phyloP scores from a whole-genome alignment of 176 grass and related monocot genomes.

The Metroxylon sagu region DNA sequence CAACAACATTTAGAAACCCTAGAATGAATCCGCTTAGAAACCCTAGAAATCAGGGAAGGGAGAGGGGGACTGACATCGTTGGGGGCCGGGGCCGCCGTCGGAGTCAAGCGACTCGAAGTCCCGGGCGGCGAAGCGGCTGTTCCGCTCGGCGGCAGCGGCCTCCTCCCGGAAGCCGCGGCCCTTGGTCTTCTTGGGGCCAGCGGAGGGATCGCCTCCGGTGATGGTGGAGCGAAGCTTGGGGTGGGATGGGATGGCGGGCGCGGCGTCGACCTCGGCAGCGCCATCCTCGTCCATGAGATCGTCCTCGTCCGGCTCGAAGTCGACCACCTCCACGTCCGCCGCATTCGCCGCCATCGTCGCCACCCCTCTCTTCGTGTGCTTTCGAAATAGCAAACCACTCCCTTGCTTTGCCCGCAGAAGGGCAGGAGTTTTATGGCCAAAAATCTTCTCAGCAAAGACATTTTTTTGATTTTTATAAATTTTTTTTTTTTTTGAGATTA shows the following conservation, averaged over 20 bases:
- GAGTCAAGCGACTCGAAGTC: conserved; percentile 54
- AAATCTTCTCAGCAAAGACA: too few species aligned
- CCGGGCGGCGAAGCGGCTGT: conserved; percentile 27
- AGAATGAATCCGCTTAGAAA: neutral
- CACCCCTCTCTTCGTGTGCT: neutral
- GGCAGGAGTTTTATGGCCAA: too few species aligned
- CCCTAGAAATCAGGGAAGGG: neutral
- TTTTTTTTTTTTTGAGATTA: too few species aligned
- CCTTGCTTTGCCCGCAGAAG: too few species aligned
- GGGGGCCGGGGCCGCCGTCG: conserved; percentile 54
- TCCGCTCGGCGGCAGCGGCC: conserved; percentile 27
- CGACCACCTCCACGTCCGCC: conserved; percentile 72
- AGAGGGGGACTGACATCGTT: conserved; percentile 44
- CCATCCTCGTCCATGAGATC: conserved; percentile 93
- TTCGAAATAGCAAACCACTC: too few species aligned
- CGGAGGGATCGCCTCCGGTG: conserved; percentile 34
- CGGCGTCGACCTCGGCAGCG: conserved; percentile 24
- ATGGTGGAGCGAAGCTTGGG: conserved; percentile 70
- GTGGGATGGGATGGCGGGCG: conserved; percentile 10
- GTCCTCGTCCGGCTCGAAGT: conserved; percentile 83
- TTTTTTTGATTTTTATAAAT: too few species aligned
- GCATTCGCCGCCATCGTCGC: conserved; percentile 28
- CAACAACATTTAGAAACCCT: neutral
- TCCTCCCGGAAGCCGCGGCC: conserved; percentile 85
- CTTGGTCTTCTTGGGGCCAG: conserved; percentile 49